Base-by-base conservation (phyloP, 495 filamentous ascomycete genomes). In the Penicillium argentinense region DNA sequence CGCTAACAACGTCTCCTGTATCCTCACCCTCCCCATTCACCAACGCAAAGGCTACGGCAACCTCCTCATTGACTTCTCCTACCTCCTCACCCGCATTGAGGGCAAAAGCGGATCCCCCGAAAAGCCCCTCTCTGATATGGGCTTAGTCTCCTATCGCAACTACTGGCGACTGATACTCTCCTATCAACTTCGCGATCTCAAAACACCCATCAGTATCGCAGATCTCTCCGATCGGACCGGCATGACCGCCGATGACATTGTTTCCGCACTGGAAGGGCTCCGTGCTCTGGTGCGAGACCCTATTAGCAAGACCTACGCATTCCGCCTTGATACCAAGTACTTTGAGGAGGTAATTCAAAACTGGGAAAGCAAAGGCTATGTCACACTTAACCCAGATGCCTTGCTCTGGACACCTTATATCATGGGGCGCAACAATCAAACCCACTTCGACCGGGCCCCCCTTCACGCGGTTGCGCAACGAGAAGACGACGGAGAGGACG, bases 341-440 rank as follows among this genome's bases (percentile, higher is more conserved):
- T 95, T 91, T 57, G 77, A 82, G 36, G 82, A 92, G 49, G 92
- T 91, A 59, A 88, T 97, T 46, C 76, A 79, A 9, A 87, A 87
- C 40, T 92, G 91, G 83, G 88, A 96, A 64, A 77, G 73, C 39
- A 96, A 96, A 61, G 80, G 82, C 5, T 92, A 96, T 53, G 83
- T 95, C 12, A 87, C 82, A 49, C 80, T 98, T 27, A 91, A 95
- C 55, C 82, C 84, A 2, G 81, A 85, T 46, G 81, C 82, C 8
- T 76, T 98, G 27, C 83, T 91, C 3, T 98, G 93, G 93, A 96
- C 89, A n/a, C 93, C 95, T 9, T 98, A 93, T 65, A 81, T 98
- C 42, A 97, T 96, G 89, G 91, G 92, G 17, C 79, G 87, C 41
- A 85, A 80, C 59, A 91, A 88, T 42, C 80, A 85, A n/a, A 84